These are phyloP conservation scores for Ciborinia camelliae DNA, from an alignment of 2,329 filamentous ascomycete genomes.

Conservation along the genomic window DNA sequence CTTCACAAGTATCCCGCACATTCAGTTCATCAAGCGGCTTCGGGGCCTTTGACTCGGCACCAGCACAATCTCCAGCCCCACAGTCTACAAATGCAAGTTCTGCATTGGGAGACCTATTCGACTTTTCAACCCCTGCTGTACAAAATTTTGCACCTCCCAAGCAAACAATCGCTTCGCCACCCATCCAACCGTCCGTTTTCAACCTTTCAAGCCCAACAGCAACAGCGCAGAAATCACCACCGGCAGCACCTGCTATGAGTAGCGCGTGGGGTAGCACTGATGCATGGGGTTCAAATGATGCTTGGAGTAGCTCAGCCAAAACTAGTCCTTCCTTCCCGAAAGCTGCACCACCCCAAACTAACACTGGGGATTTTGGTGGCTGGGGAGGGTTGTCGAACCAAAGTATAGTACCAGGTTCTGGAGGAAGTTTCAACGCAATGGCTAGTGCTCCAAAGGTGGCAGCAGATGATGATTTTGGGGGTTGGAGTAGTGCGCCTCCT, in stretches of 20 bases:
- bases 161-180: conserved; percentile 38
- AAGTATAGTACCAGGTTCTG: conserved; percentile 58
- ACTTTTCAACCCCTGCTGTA: conserved; percentile 58
- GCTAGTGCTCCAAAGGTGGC: conserved; percentile 62
- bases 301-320: conserved; percentile 66
- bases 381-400: conserved; percentile 51
- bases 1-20: conserved; percentile 46
- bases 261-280: conserved; percentile 52
- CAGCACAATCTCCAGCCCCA: conserved; percentile 43
- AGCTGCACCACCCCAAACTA: conserved; percentile 37
- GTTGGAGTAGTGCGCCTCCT: conserved; percentile 77
- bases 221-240: conserved; percentile 42
- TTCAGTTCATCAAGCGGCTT: conserved; percentile 60
- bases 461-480: conserved; percentile 92
- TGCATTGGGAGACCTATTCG: conserved; percentile 76
- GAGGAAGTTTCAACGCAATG: conserved; percentile 57
- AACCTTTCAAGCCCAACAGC: conserved; percentile 63
- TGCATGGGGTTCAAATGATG: conserved; percentile 79
- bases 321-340: conserved; percentile 49
- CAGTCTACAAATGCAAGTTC: conserved; percentile 41
- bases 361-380: conserved; percentile 59
- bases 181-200: conserved; percentile 63
- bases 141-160: conserved; percentile 44
- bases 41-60: conserved; percentile 52
- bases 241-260: conserved; percentile 40